Percentiles rank a stretch among this genome's conserved stretches.
Evolutionary conservation across 495 filamentous ascomycete genomes (phyloP).

Genomic region (Hyaloscypha finlandica): DNA sequence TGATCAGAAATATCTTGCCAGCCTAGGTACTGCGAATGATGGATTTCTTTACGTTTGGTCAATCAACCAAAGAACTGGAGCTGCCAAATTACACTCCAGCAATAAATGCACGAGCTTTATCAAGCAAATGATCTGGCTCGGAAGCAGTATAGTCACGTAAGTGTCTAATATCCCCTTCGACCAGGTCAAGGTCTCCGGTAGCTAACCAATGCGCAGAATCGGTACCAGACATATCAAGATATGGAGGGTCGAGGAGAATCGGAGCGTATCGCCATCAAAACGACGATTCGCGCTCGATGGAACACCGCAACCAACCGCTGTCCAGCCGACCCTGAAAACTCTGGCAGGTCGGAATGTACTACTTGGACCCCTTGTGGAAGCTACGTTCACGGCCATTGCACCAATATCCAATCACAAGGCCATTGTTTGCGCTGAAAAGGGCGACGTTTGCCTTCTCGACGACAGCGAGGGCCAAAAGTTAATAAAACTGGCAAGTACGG

Average conservation of each 20-base stretch:
- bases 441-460: conserved; percentile 78
- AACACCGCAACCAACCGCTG: conserved; percentile 24
- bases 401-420: conserved; percentile 69
- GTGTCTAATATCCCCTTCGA: conserved; percentile 29
- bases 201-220: conserved; percentile 54
- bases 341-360: conserved; percentile 69
- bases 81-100: conserved; percentile 83
- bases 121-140: conserved; percentile 83
- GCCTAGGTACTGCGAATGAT: conserved; percentile 84
- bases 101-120: conserved; percentile 90
- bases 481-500: conserved; percentile 58
- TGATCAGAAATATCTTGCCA: conserved; percentile 85
- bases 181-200: conserved; percentile 18
- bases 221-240: conserved; percentile 92
- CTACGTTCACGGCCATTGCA: conserved; percentile 77
- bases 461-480: conserved; percentile 72
- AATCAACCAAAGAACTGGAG: conserved; percentile 78
- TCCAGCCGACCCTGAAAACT: conserved; percentile 41
- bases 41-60: conserved; percentile 93
- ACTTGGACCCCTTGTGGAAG: conserved; percentile 75
- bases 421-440: conserved; percentile 71
- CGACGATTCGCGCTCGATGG: conserved; percentile 47
- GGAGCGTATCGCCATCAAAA: conserved; percentile 48
- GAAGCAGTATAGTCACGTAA: conserved; percentile 59
- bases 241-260: conserved; percentile 76